These are phyloP conservation scores for Sistotremastrum suecicum DNA, from an alignment of 768 basidiomycete species.

Conservation along the genomic window DNA sequence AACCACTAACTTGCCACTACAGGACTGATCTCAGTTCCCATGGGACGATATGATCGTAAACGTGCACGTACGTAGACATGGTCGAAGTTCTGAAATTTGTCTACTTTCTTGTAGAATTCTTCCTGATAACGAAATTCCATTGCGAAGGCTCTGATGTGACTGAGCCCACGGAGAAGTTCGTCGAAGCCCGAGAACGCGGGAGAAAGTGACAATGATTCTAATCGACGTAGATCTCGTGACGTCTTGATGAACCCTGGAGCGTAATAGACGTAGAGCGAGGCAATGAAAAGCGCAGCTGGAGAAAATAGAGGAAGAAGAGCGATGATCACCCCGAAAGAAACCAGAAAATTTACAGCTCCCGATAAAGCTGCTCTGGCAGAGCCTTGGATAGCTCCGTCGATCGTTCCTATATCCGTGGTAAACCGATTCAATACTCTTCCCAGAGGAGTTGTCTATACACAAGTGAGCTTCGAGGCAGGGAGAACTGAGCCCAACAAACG, in stretches of 20 bases:
- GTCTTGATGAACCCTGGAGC: conserved; percentile 47
- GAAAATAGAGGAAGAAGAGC: conserved; percentile 49
- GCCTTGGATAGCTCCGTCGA: conserved; percentile 48
- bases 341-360: conserved; percentile 45
- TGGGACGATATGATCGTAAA: background rate
- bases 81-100: conserved; percentile 55
- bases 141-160: conserved; percentile 56
- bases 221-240: conserved; percentile 50
- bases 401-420: conserved; percentile 60
- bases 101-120: conserved; percentile 42
- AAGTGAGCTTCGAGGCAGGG: too few relatives aligned
- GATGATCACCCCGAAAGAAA: conserved; percentile 51
- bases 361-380: conserved; percentile 41
- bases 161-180: conserved; percentile 50
- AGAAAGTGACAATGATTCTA: conserved; percentile 53
- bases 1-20: conserved; percentile 54
- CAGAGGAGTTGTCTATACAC: conserved; percentile 33
- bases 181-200: conserved; percentile 66
- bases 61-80: conserved; percentile 45
- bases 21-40: background rate
- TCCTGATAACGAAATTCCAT: conserved; percentile 58
- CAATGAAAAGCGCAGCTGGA: conserved; percentile 52
- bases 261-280: conserved; percentile 52
- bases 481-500: too few relatives aligned
- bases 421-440: conserved; percentile 73